phyloP scores from a whole-genome alignment of 1,284 basidiomycete genomes.

The Prillingera fragicola region DNA sequence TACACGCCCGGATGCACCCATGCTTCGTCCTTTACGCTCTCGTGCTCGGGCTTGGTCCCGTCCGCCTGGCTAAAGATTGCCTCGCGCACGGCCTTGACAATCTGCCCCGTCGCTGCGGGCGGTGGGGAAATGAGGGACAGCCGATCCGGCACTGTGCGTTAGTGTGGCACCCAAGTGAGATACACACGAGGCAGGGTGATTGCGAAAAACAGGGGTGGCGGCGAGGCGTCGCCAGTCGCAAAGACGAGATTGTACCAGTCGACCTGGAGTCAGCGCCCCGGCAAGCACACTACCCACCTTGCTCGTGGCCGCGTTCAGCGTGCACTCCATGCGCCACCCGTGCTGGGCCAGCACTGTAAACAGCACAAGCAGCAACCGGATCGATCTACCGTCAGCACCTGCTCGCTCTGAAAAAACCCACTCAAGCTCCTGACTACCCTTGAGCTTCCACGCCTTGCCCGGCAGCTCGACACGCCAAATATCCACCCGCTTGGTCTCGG shows the following conservation, averaged over 20 bases:
- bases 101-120: conserved; percentile 21
- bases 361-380: conserved; percentile 33
- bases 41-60: conserved; percentile 2
- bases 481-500: conserved; percentile 1
- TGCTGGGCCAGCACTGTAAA: conserved; percentile 31
- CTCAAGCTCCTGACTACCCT: conserved; percentile 40
- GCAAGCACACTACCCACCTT: conserved; percentile 17
- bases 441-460: conserved; percentile 37
- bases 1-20: conserved; percentile 44
- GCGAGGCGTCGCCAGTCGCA: conserved; percentile 16
- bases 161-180: neutral
- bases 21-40: conserved; percentile 34
- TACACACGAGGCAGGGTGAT: conserved; percentile 39
- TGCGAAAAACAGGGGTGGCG: conserved; percentile 39
- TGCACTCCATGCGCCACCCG: conserved; percentile 32
- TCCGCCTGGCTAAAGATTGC: conserved; percentile 30
- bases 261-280: conserved; percentile 19
- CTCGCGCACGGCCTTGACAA: conserved; percentile 33
- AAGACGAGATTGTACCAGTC: conserved; percentile 41
- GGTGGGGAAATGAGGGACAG: conserved; percentile 41
- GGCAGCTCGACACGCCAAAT: conserved; percentile 31
- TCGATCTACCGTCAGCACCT: conserved; percentile 22
- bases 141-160: conserved; percentile 36
- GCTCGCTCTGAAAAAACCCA: conserved; percentile 24
- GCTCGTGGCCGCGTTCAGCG: conserved; percentile 25